These are phyloP conservation scores for Debaryomyces sp. DNA, from an alignment of 1,139 yeast species.

Conservation along the genomic window DNA sequence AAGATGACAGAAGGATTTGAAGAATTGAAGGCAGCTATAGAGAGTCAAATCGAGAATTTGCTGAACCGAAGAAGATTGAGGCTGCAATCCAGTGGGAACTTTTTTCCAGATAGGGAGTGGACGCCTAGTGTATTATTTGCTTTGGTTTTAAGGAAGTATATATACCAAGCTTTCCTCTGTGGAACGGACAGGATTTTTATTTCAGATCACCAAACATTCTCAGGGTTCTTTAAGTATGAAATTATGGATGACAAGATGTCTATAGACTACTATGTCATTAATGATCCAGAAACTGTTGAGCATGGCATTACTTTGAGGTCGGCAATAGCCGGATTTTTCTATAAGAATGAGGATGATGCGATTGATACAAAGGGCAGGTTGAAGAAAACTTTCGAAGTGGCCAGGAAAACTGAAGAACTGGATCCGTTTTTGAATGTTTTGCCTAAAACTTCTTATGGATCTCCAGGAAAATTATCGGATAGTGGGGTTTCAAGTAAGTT, in stretches of 20 bases:
- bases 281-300: slow-evolving; percentile 8
- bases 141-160: too few species aligned
- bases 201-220: slow-evolving; percentile 8
- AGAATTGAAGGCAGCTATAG: too few species aligned
- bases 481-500: not conserved
- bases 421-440: too few species aligned
- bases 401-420: too few species aligned
- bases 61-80: too few species aligned
- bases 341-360: slow-evolving; percentile 5
- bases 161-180: slow-evolving; percentile 7
- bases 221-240: slow-evolving; percentile 8
- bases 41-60: too few species aligned
- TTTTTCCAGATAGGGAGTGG: too few species aligned
- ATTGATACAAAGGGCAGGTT: not conserved
- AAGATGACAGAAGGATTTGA: too few species aligned
- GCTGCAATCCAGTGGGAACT: too few species aligned
- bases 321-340: slow-evolving; percentile 8
- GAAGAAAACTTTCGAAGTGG: too few species aligned
- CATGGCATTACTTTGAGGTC: slow-evolving; percentile 8
- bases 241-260: slow-evolving; percentile 1
- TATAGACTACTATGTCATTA: slow-evolving; percentile 7
- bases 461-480: not conserved
- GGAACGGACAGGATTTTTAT: slow-evolving; percentile 8
- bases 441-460: not conserved
- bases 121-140: too few species aligned